Evolutionary conservation across 257 asterid genomes (phyloP), one percentile per base, ranked within the genome.

Genomic region (Ophiorrhiza pumila): DNA sequence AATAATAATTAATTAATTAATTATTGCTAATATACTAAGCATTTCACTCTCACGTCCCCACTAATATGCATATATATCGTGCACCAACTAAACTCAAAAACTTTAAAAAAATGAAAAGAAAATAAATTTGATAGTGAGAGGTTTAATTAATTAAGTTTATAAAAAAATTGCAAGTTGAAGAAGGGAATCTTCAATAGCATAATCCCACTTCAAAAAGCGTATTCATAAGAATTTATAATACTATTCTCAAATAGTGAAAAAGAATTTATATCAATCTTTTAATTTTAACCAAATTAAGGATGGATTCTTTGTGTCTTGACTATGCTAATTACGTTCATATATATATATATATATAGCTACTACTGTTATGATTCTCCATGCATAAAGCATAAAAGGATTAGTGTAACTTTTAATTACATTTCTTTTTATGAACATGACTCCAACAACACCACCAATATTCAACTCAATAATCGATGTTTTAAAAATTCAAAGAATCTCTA

Each of bases 21-120:
- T 49, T 7, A 49, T 32, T 50, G 27, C 7, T 67, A 67, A 20
- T 25, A 25, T 74, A 18, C 57, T 53, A 18, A 17, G 41, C n/a
- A 12, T 74, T 74, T 75, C 74, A 32, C 39, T 43, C 3, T 75
- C 74, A 22, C 15, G 74, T 34, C 62, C 79, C 79, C 35, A 59
- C 35, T 0, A 3, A 6, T 7, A 37, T 32, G 13, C 0, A 31
- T 1, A 1, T 13, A 25, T 71, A 37, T 41, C 53, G n/a, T 57
- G 64, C 31, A 35, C 53, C 65, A 35, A 71, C 4, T 7, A 23
- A 55, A 12, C 1, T 22, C 3, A 18, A 65, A 57, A 18, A 32
- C 13, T 5, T 29, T 35, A 20, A 53, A 22, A 22, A 35, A 69
- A 37, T 29, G 1, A 5, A 4, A 31, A 53, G n/a, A n/a, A n/a